These are phyloP conservation scores for Quercus glauca DNA, from an alignment of 306 rosid species.

Conservation along the genomic window DNA sequence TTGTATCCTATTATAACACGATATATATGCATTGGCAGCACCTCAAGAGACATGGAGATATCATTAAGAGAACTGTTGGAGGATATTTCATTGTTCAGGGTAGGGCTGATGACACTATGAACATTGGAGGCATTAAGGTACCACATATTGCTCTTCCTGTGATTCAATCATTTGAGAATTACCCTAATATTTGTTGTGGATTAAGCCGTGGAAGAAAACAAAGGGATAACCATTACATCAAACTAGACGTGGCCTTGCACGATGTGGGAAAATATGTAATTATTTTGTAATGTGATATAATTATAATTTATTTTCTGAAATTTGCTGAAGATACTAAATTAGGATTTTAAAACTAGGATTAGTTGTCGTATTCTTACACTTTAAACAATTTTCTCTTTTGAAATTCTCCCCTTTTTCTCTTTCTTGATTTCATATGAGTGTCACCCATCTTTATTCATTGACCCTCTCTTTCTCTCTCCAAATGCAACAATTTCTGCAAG, in stretches of 20 bases:
- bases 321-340: too few relatives aligned
- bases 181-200: neutral
- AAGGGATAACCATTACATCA: neutral
- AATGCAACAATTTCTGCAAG: too few relatives aligned
- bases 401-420: too few relatives aligned
- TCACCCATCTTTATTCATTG: too few relatives aligned
- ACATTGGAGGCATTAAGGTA: conserved; percentile 96
- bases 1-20: conserved; percentile 4
- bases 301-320: too few relatives aligned
- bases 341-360: too few relatives aligned
- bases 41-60: conserved; percentile 89
- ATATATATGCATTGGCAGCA: conserved; percentile 38
- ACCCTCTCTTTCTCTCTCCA: too few relatives aligned
- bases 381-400: too few relatives aligned
- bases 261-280: too few relatives aligned
- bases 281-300: too few relatives aligned
- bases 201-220: neutral
- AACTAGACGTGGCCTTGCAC: neutral
- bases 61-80: conserved; percentile 60
- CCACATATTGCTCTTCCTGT: neutral
- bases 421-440: too few relatives aligned
- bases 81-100: conserved; percentile 75
- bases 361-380: too few relatives aligned
- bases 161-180: neutral
- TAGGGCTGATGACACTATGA: conserved; percentile 96